phyloP scores from a whole-genome alignment of 2,329 filamentous ascomycete genomes.

The Trichoderma koningiopsis region DNA sequence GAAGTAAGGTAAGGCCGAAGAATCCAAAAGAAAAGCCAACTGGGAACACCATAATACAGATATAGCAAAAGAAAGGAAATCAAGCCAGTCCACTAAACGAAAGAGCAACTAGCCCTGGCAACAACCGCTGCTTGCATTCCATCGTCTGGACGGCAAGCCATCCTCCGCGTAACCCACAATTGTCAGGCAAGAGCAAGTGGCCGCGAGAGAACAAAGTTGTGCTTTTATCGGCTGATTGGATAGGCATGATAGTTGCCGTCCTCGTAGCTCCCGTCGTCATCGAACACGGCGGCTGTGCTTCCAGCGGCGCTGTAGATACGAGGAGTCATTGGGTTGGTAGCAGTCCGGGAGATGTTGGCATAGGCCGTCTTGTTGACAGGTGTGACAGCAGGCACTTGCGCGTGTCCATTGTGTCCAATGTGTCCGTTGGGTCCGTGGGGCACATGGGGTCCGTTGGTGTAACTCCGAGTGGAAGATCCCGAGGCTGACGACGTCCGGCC shows the following conservation, averaged over 20 bases:
- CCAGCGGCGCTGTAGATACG: constrained; percentile 35
- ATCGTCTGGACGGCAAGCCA: not conserved
- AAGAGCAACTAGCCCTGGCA: constrained; percentile 21
- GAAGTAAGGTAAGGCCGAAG: not conserved
- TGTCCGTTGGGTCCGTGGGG: constrained; percentile 29
- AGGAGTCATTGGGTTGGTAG: constrained; percentile 21
- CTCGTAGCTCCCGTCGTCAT: constrained; percentile 35
- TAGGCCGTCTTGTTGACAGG: constrained; percentile 32
- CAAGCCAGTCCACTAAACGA: constrained; percentile 10
- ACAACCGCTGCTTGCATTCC: constrained; percentile 7
- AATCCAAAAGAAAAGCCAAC: not conserved
- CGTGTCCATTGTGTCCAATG: constrained; percentile 35
- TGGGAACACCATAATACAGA: not conserved
- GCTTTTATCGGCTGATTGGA: constrained; percentile 39
- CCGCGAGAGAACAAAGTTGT: not conserved
- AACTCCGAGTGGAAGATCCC: constrained; percentile 33
- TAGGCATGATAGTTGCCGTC: constrained; percentile 43
- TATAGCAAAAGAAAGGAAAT: not conserved
- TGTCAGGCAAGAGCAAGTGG: not conserved
- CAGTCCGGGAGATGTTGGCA: constrained; percentile 37
- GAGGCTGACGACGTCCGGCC: constrained; percentile 37
- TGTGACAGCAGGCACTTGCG: constrained; percentile 31
- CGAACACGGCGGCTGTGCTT: constrained; percentile 25
- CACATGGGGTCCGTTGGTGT: constrained; percentile 32
- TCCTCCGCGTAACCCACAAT: not conserved